These are phyloP conservation scores for Lasiodiplodia citricola DNA, from an alignment of 2,329 filamentous ascomycete genomes.

Conservation along the genomic window DNA sequence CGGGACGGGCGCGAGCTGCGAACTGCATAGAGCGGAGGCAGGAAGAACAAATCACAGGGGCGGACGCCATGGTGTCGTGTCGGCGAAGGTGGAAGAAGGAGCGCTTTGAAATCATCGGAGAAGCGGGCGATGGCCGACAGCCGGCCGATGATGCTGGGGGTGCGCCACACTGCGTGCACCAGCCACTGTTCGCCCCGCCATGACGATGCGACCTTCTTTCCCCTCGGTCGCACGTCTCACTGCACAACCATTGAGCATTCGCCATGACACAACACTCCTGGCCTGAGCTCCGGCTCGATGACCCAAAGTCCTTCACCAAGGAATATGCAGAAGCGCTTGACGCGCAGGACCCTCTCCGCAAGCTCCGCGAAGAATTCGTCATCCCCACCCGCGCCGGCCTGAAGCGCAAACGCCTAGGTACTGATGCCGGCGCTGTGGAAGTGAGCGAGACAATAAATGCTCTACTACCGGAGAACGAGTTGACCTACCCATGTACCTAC, in stretches of 20 bases:
- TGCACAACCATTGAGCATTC: neutral
- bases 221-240: neutral
- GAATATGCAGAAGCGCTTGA: constrained; percentile 43
- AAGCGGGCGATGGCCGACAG: neutral
- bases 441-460: constrained; percentile 12
- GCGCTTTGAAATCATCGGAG: constrained; percentile 22
- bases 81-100: neutral
- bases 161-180: neutral
- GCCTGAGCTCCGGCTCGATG: constrained; percentile 12
- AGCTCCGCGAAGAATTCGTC: constrained; percentile 70
- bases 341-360: constrained; percentile 43
- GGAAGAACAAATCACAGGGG: constrained; percentile 37
- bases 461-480: constrained; percentile 27
- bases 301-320: constrained; percentile 36
- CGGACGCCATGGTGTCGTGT: constrained; percentile 29
- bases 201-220: neutral
- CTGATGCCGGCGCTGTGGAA: neutral
- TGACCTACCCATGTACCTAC: constrained; percentile 66
- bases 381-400: constrained; percentile 77
- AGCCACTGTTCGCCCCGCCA: constrained; percentile 10
- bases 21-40: constrained; percentile 35
- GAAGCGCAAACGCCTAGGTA: constrained; percentile 61
- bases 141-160: constrained; percentile 5
- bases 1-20: constrained; percentile 11
- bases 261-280: neutral